These are phyloP conservation scores for Lasiodiplodia sp. DNA, from an alignment of 2,329 filamentous ascomycete species.

Conservation along the genomic window DNA sequence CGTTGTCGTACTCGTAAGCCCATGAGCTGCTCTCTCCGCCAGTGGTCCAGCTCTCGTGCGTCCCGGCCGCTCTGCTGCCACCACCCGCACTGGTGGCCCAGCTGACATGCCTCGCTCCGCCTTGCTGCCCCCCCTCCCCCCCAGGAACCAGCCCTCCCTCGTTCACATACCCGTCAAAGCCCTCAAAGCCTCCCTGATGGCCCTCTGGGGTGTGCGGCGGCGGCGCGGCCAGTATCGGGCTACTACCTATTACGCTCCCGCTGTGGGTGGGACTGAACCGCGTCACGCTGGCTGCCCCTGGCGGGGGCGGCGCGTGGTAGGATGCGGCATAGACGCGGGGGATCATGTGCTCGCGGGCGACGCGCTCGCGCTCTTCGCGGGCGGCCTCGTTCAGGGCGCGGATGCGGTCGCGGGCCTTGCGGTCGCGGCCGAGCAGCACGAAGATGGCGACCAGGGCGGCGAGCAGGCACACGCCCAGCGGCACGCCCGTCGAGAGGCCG, in stretches of 20 bases:
- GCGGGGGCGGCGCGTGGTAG: neutral
- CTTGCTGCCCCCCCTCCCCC: neutral
- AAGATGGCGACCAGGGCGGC: constrained; percentile 22
- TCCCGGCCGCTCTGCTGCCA: neutral
- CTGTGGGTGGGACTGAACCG: neutral
- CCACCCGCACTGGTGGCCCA: constrained; percentile 10
- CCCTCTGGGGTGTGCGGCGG: constrained; percentile 11
- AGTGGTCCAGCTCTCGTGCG: neutral
- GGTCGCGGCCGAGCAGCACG: constrained; percentile 18
- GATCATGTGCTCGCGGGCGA: constrained; percentile 17
- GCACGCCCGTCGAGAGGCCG: constrained; percentile 21
- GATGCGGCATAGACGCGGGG: constrained; percentile 15
- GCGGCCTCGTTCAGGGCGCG: constrained; percentile 10
- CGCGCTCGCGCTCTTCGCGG: constrained; percentile 24
- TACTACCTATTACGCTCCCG: neutral
- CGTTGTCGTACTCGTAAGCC: constrained; percentile 7
- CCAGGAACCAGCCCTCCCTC: neutral
- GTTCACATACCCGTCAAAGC: neutral
- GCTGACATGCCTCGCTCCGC: constrained; percentile 7
- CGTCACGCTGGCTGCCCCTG: neutral
- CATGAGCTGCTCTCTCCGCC: constrained; percentile 12
- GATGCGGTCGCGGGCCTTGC: constrained; percentile 26
- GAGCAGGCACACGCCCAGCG: constrained; percentile 24
- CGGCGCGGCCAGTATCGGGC: neutral
- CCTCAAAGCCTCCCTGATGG: constrained; percentile 5